Percentiles rank a stretch among this genome's conserved stretches.
Conservation (phyloP, 257 asterid species). For the Fraxinus americana region DNA sequence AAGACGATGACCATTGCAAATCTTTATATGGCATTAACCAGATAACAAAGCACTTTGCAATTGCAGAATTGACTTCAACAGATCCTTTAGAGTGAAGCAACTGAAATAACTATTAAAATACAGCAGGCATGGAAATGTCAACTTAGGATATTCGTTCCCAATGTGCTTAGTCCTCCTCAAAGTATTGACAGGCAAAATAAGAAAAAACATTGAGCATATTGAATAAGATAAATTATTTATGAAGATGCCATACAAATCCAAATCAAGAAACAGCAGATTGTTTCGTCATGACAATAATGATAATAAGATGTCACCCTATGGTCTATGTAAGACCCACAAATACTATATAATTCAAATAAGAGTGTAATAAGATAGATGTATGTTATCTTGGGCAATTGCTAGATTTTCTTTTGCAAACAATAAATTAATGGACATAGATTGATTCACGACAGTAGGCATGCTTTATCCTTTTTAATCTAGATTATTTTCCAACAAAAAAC, state of each 20-base stretch:
- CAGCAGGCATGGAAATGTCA: neutral
- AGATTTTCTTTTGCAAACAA: neutral
- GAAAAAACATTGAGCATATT: neutral
- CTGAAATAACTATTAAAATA: neutral
- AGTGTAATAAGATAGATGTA: neutral
- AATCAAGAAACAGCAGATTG: neutral
- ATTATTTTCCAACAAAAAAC: neutral
- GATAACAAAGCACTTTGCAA: neutral
- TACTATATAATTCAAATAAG: neutral
- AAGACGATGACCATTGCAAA: neutral
- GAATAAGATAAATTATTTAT: neutral
- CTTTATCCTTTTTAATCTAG: neutral
- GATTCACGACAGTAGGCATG: neutral
- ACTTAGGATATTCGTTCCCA: neutral
- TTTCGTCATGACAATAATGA: neutral
- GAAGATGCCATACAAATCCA: neutral
- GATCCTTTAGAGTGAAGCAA: neutral
- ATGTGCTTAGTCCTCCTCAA: neutral
- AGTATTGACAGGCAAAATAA: neutral
- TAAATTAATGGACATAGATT: neutral
- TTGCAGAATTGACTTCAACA: neutral
- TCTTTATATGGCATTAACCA: neutral
- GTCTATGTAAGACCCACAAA: neutral
- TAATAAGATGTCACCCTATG: neutral
- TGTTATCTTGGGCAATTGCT: neutral